Conservation (phyloP, 257 asterid species). For the Anisodus acutangulus region DNA sequence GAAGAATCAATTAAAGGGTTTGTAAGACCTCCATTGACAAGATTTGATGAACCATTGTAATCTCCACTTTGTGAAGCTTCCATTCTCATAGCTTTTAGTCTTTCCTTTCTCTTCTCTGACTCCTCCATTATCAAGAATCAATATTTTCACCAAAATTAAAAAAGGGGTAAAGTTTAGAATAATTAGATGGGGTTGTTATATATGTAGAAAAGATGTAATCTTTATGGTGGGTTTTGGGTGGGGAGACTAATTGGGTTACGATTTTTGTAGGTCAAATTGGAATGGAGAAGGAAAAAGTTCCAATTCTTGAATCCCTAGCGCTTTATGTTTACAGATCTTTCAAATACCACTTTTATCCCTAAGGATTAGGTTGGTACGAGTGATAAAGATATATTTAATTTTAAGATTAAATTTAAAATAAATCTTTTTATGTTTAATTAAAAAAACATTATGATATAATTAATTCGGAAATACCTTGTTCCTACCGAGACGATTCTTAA, state of each 20-base stretch:
- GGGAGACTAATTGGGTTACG: not conserved
- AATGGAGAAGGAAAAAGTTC: not conserved
- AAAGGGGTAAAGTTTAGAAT: not conserved
- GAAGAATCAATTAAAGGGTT: conserved; percentile 67
- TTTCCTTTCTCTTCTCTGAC: conserved; percentile 77
- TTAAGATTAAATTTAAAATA: too few relatives aligned
- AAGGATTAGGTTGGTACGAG: too few relatives aligned
- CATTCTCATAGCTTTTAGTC: conserved; percentile 73
- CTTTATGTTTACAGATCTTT: not conserved
- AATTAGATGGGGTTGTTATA: not conserved
- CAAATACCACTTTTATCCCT: too few relatives aligned
- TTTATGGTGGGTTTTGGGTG: not conserved
- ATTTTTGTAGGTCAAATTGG: not conserved
- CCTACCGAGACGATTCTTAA: too few relatives aligned
- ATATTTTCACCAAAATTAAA: not conserved
- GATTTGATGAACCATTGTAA: conserved; percentile 30
- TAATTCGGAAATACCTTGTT: too few relatives aligned
- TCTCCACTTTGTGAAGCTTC: conserved; percentile 59
- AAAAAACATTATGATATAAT: too few relatives aligned
- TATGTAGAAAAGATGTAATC: not conserved
- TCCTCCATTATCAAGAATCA: conserved; percentile 60
- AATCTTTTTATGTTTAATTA: too few relatives aligned
- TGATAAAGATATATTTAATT: too few relatives aligned
- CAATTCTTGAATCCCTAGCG: not conserved
- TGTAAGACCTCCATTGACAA: conserved; percentile 52